Conservation (phyloP, 257 asterid species). For the Jasminum sambac region DNA sequence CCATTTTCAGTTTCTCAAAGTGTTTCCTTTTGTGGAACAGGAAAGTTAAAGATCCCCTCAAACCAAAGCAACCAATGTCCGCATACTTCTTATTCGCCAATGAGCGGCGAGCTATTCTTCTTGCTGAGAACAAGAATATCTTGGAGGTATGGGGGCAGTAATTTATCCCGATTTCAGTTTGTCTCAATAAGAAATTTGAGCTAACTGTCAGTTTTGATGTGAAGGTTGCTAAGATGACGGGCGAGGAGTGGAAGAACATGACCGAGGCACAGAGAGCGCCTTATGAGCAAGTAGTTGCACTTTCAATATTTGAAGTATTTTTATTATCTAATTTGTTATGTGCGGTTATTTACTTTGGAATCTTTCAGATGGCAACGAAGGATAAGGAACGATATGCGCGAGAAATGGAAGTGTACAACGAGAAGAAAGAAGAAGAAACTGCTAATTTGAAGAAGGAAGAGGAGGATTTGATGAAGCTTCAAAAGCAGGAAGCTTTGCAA, state of each 20-base stretch:
- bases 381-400: constrained; percentile 60
- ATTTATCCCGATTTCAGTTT: neutral
- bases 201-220: neutral
- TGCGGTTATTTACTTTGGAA: neutral
- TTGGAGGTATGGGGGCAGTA: constrained; percentile 50
- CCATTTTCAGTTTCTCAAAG: constrained; percentile 4
- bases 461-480: constrained; percentile 70
- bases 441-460: constrained; percentile 54
- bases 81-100: constrained; percentile 71
- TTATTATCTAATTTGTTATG: neutral
- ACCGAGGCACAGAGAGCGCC: constrained; percentile 61
- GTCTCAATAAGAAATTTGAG: neutral
- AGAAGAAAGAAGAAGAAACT: constrained; percentile 72
- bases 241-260: constrained; percentile 96
- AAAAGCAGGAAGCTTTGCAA: constrained; percentile 88
- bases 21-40: constrained; percentile 31
- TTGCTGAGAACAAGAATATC: constrained; percentile 58
- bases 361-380: constrained; percentile 54
- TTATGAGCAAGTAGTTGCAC: constrained; percentile 50
- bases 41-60: constrained; percentile 89
- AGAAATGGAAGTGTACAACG: constrained; percentile 79
- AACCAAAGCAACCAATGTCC: constrained; percentile 84
- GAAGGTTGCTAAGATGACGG: constrained; percentile 68
- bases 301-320: neutral
- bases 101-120: constrained; percentile 62